Conservation (phyloP, 768 basidiomycete genomes). For the Albatrellus ellisii region DNA sequence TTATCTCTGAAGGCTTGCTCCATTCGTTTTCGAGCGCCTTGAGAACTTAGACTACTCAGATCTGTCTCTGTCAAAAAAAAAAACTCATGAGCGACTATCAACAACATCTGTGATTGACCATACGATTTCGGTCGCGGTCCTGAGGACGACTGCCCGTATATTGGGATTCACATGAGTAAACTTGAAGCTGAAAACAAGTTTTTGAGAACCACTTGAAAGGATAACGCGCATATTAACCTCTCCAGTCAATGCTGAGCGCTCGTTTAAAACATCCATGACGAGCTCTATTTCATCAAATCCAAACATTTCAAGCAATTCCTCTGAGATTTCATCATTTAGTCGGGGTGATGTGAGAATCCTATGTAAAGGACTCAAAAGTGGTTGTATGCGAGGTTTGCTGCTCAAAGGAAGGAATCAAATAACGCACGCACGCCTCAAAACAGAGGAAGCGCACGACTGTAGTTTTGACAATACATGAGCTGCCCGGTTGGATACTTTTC, state of each 20-base stretch:
- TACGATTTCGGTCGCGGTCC: too few species aligned
- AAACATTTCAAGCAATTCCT: slow-evolving; percentile 63
- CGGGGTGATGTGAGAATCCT: slow-evolving; percentile 34
- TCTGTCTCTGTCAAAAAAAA: slow-evolving; percentile 1
- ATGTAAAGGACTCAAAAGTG: slow-evolving; percentile 17
- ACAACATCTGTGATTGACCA: too few species aligned
- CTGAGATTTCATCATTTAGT: slow-evolving; percentile 61
- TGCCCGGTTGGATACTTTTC: neutral
- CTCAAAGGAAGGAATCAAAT: neutral
- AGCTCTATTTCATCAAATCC: slow-evolving; percentile 81
- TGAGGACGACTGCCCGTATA: too few species aligned
- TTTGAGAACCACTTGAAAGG: too few species aligned
- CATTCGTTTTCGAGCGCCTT: slow-evolving; percentile 41
- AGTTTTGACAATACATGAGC: slow-evolving; percentile 5
- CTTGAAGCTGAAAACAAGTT: too few species aligned
- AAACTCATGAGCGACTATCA: too few species aligned
- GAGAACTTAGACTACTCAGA: slow-evolving; percentile 1
- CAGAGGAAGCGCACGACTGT: slow-evolving; percentile 10
- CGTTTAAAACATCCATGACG: slow-evolving; percentile 52
- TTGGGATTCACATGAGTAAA: too few species aligned
- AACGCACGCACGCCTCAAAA: slow-evolving; percentile 1
- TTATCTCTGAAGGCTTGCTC: slow-evolving; percentile 47
- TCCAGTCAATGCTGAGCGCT: slow-evolving; percentile 33
- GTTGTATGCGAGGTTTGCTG: slow-evolving; percentile 19
- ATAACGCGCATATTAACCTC: slow-evolving; percentile 38